These are phyloP conservation scores for Trichoderma atroviride DNA, from an alignment of 2,329 filamentous ascomycete genomes.

Conservation along the genomic window DNA sequence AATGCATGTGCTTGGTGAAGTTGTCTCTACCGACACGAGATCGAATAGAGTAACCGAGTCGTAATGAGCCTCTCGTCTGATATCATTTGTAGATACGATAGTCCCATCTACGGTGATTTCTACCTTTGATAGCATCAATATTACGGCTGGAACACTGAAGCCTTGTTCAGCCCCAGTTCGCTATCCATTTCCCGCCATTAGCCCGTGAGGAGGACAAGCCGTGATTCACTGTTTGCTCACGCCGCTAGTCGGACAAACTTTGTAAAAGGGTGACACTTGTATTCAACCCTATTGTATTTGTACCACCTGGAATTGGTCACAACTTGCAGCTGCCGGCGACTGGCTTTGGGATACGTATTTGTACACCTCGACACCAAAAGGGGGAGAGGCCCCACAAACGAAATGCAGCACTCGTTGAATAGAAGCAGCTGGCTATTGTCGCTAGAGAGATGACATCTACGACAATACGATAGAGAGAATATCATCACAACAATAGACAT, in stretches of 20 bases:
- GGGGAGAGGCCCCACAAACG: not conserved
- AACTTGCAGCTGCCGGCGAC: too few relatives aligned
- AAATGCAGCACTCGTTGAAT: conserved; percentile 10
- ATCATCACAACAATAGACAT: conserved; percentile 8
- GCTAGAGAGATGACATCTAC: not conserved
- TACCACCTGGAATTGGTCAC: not conserved
- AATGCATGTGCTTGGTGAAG: not conserved
- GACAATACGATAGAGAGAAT: not conserved
- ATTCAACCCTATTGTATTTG: not conserved
- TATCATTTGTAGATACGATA: not conserved
- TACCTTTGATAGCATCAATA: not conserved
- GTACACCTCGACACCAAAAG: not conserved
- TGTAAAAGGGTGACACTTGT: not conserved
- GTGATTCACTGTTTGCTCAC: conserved; percentile 8
- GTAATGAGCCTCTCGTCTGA: not conserved
- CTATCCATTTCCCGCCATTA: not conserved
- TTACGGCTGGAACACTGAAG: not conserved
- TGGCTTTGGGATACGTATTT: not conserved
- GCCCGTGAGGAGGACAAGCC: not conserved
- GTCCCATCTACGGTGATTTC: not conserved
- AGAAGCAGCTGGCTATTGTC: conserved; percentile 19
- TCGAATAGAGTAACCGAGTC: not conserved
- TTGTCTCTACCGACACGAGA: not conserved
- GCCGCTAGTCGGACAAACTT: not conserved
- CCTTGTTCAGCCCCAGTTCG: not conserved